Evolutionary conservation across 805 yeast species (phyloP), one percentile per base, ranked within the genome.

Genomic region (Maudiozyma pseudohumilis): DNA sequence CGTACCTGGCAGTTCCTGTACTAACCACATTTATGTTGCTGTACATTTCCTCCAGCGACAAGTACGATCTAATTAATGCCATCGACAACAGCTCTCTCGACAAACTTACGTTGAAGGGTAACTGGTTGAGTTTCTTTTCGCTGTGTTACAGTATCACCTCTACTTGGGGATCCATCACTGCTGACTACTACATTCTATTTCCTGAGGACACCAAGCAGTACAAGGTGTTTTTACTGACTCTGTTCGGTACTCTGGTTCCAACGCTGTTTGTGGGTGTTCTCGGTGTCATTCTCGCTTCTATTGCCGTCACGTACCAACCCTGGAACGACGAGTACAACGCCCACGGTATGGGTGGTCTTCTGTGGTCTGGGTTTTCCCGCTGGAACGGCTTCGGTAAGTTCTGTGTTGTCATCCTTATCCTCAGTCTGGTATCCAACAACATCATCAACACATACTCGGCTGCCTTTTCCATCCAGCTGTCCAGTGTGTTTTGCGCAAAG

Each of bases 141-240:
- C 65, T 84, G 39, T 68, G 78, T 31, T 83, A 82, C 51, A 77
- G 94, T 21, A 77, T 80, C 33, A 84, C 95, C 3, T 73, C 85
- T 3, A 83, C 95, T 1, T 86, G 95, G 95, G 88, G 94, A 31
- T 79, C 88, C 2, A 72, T 83, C 42, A 84, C 95, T 0, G 69
- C 88, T 0, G 96, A 86, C 59, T 86, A 86, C 57, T 83, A 83
- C 56, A 74, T 86, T 34, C 65, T 84, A 35, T 76, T 85, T 48
- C 95, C 95, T 1, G 89, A 81, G 49, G 65, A 68, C 29, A 73
- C 84, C 1, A 69, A 81, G 2, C 73, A 74, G 38, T 42, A 56
- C 38, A 69, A 68, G 40, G 65, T 80, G 2, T 81, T 77, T 49
- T 17, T 60, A 15, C 61, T 79, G 45, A 84, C 94, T 0, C 77